A percentile compares a stretch with the other conserved stretches of the same genome.
Conservation (phyloP, 495 filamentous ascomycete genomes). For the Thermochaetoides thermophila region DNA sequence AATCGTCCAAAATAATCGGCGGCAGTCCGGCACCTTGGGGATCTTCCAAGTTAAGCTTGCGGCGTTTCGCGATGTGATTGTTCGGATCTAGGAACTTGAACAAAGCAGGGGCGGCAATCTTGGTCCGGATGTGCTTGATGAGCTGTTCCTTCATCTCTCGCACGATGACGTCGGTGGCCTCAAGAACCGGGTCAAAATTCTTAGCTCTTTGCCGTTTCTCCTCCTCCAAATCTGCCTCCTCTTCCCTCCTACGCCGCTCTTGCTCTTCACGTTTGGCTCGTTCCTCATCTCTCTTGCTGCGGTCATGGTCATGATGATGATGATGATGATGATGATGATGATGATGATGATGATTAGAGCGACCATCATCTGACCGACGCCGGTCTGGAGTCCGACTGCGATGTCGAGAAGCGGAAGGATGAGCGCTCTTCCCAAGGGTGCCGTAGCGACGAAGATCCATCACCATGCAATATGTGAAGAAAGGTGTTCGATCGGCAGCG, state of each 20-base stretch:
- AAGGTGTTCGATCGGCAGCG: conserved; percentile 52
- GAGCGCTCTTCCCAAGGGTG: conserved; percentile 47
- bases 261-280: conserved; percentile 27
- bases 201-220: conserved; percentile 72
- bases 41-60: conserved; percentile 61
- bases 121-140: conserved; percentile 69
- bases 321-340: too few species aligned
- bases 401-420: conserved; percentile 18
- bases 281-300: conserved; percentile 45
- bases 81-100: conserved; percentile 74
- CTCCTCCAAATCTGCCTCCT: conserved; percentile 64
- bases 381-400: conserved; percentile 21
- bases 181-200: conserved; percentile 73
- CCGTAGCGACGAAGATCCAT: conserved; percentile 69
- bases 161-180: conserved; percentile 60
- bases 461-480: conserved; percentile 87
- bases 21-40: conserved; percentile 36
- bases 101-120: conserved; percentile 66
- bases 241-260: conserved; percentile 36
- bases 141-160: conserved; percentile 75
- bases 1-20: conserved; percentile 29
- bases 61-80: conserved; percentile 58
- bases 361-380: conserved; percentile 28
- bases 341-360: too few species aligned
- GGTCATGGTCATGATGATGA: conserved; percentile 30